phyloP scores from a whole-genome alignment of 331 rosid species.

The Quercus phellos region DNA sequence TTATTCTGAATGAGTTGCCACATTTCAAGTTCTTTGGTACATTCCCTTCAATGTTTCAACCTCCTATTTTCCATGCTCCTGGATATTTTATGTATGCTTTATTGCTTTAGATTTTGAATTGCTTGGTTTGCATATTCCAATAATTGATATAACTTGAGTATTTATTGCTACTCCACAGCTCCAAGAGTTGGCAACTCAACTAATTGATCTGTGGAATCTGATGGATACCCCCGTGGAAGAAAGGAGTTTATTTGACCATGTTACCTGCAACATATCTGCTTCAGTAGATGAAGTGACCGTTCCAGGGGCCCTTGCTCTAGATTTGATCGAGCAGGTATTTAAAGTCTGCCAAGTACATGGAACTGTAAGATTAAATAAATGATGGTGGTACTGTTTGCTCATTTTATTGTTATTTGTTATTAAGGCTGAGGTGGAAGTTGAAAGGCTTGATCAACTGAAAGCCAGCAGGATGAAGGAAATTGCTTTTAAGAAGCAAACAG shows the following conservation, averaged over 20 bases:
- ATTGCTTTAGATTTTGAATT: background rate
- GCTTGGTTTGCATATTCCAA: background rate
- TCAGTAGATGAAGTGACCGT: conserved; percentile 91
- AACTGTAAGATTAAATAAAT: background rate
- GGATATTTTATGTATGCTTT: background rate
- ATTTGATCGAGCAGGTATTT: conserved; percentile 86
- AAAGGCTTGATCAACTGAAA: conserved; percentile 89
- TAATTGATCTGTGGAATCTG: conserved; percentile 86
- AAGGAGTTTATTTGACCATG: conserved; percentile 83
- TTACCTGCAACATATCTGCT: conserved; percentile 85
- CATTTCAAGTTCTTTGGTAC: background rate
- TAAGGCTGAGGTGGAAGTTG: conserved; percentile 95
- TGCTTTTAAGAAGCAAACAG: conserved; percentile 88
- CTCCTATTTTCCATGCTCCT: background rate
- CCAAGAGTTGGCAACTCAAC: conserved; percentile 81
- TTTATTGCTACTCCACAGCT: conserved; percentile 47
- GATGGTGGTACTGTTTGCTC: conserved; percentile 1
- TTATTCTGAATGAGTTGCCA: background rate
- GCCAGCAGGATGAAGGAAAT: conserved; percentile 96
- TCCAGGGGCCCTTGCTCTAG: conserved; percentile 88
- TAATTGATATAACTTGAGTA: conserved; percentile 3
- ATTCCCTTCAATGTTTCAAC: background rate
- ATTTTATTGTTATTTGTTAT: conserved; percentile 17
- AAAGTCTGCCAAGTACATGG: conserved; percentile 5
- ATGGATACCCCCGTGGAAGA: conserved; percentile 89